Percentiles rank a stretch among this genome's conserved stretches.
phyloP scores from a whole-genome alignment of 495 filamentous ascomycete genomes.

The Corynascus novoguineensis region DNA sequence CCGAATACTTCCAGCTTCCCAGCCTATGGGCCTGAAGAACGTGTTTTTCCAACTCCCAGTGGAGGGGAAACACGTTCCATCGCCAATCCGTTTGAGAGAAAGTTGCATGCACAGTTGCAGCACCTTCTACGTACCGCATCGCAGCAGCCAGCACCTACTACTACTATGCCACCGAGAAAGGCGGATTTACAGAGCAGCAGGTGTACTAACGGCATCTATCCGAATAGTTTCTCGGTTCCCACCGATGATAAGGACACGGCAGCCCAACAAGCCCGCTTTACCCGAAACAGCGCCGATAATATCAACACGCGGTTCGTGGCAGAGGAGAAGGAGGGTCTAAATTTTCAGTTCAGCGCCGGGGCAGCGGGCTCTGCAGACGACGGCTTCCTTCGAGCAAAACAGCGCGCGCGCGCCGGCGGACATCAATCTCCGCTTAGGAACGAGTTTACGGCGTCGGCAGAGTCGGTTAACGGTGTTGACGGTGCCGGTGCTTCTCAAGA shows the following conservation, averaged over 20 bases:
- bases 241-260: constrained; percentile 29
- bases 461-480: constrained; percentile 12
- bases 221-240: constrained; percentile 48
- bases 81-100: constrained; percentile 25
- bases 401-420: constrained; percentile 30
- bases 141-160: constrained; percentile 1
- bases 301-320: constrained; percentile 63
- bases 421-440: constrained; percentile 31
- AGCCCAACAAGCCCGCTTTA: constrained; percentile 32
- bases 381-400: constrained; percentile 28
- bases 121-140: constrained; percentile 16
- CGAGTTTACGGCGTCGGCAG: constrained; percentile 14
- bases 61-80: constrained; percentile 17
- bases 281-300: constrained; percentile 61
- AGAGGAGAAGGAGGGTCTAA: constrained; percentile 28
- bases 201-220: constrained; percentile 30
- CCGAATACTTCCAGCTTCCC: not conserved
- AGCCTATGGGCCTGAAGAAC: constrained; percentile 5
- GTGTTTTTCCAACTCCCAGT: constrained; percentile 21
- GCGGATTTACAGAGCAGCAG: constrained; percentile 6
- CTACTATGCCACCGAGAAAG: constrained; percentile 9
- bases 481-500: no score
- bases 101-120: constrained; percentile 24
- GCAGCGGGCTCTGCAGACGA: constrained; percentile 24
- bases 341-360: constrained; percentile 45